Conservation (phyloP, 2,329 filamentous ascomycete genomes). For the Blastomyces parvus region DNA sequence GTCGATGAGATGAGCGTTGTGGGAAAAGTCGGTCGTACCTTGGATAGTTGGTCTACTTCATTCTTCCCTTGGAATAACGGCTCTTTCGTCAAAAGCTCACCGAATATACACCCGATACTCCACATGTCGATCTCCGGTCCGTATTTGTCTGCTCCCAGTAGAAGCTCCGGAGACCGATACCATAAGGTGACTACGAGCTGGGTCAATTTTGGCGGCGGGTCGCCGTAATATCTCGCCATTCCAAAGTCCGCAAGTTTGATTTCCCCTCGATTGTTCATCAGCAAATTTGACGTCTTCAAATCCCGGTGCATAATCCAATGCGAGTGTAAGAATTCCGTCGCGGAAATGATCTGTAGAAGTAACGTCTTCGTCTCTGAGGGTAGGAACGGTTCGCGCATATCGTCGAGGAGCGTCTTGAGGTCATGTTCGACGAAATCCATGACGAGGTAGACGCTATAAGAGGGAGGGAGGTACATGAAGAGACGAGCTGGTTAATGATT, state of each 20-base stretch:
- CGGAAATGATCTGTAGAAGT: slow-evolving; percentile 69
- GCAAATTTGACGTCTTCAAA: slow-evolving; percentile 84
- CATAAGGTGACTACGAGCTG: slow-evolving; percentile 93
- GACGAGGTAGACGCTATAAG: slow-evolving; percentile 71
- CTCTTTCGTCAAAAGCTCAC: slow-evolving; percentile 73
- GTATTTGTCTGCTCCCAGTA: slow-evolving; percentile 72
- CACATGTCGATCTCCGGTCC: slow-evolving; percentile 78
- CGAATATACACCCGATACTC: slow-evolving; percentile 94
- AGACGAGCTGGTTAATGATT: slow-evolving; percentile 27
- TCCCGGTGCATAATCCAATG: slow-evolving; percentile 91
- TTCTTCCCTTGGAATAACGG: slow-evolving; percentile 81
- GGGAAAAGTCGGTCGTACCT: slow-evolving; percentile 32
- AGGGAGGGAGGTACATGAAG: slow-evolving; percentile 17
- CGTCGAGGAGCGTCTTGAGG: slow-evolving; percentile 81
- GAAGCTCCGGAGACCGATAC: slow-evolving; percentile 87
- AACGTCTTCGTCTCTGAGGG: slow-evolving; percentile 89
- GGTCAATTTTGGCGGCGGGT: slow-evolving; percentile 69
- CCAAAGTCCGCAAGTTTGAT: slow-evolving; percentile 97
- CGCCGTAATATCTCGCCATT: slow-evolving; percentile 84
- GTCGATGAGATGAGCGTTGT: neutral
- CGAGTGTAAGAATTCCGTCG: slow-evolving; percentile 74
- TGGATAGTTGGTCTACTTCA: slow-evolving; percentile 80
- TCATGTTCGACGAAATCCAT: slow-evolving; percentile 98
- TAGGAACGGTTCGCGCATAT: slow-evolving; percentile 89
- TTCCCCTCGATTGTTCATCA: slow-evolving; percentile 88